These are phyloP conservation scores for Citrullus amarus DNA, from an alignment of 306 rosid species.

Conservation along the genomic window DNA sequence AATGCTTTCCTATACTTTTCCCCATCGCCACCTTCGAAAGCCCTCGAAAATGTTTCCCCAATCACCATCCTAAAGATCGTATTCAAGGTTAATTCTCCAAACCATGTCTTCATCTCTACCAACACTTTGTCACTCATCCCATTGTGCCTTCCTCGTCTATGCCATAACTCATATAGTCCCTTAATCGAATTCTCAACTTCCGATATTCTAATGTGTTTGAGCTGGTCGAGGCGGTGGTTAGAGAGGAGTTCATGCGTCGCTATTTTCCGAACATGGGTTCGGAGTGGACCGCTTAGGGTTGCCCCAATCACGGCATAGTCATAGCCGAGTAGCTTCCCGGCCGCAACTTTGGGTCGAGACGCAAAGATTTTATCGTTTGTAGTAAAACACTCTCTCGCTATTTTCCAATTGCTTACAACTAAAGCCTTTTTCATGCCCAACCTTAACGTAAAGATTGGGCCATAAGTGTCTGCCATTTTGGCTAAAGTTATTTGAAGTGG, in stretches of 20 bases:
- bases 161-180: neutral
- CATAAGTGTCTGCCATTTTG: neutral
- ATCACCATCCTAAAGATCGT: conserved; percentile 10
- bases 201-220: neutral
- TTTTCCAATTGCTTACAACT: conserved; percentile 26
- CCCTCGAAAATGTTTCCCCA: neutral
- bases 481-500: neutral
- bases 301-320: conserved; percentile 16
- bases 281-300: conserved; percentile 9
- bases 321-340: conserved; percentile 2
- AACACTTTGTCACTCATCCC: conserved; percentile 19
- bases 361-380: conserved; percentile 19
- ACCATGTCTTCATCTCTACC: neutral
- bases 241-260: conserved; percentile 12
- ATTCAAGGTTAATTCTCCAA: conserved; percentile 8
- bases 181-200: conserved; percentile 8
- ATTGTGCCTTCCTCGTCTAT: neutral
- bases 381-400: conserved; percentile 45
- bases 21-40: neutral
- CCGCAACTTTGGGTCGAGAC: conserved; percentile 13
- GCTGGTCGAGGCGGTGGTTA: conserved; percentile 4
- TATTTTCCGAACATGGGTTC: conserved; percentile 23
- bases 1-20: neutral
- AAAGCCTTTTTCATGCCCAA: conserved; percentile 21
- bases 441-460: conserved; percentile 16